A percentile compares a stretch with the other conserved stretches of the same genome.
Conservation (phyloP, 768 basidiomycete genomes). For the Xerocomus spinulosus region DNA sequence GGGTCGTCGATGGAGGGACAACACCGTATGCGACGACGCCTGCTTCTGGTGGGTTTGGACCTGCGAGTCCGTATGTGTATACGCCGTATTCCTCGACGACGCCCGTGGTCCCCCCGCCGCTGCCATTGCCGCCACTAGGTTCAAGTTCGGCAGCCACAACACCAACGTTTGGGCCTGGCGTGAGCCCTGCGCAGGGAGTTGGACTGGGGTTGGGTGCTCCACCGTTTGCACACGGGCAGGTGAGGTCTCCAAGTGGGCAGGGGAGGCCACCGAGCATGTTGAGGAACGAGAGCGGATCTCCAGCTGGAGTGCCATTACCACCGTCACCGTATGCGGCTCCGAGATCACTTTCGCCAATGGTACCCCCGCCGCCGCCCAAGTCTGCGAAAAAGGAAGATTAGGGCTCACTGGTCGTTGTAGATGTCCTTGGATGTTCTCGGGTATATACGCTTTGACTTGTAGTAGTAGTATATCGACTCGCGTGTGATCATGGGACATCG, state of each 20-base stretch:
- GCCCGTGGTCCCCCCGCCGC: neutral
- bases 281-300: constrained; percentile 16
- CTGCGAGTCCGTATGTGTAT: constrained; percentile 26
- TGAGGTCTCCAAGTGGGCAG: neutral
- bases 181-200: constrained; percentile 26
- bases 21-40: constrained; percentile 39
- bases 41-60: constrained; percentile 24
- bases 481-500: too few relatives aligned
- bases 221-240: constrained; percentile 11
- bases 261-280: constrained; percentile 12
- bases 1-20: constrained; percentile 49
- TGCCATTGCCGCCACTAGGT: neutral
- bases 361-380: constrained; percentile 22
- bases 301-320: constrained; percentile 15
- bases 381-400: constrained; percentile 27
- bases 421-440: neutral
- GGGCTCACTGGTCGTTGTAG: neutral
- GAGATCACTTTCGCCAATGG: constrained; percentile 13
- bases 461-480: too few relatives aligned
- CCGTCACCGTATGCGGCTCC: constrained; percentile 21
- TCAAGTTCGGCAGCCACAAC: constrained; percentile 24
- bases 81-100: constrained; percentile 29
- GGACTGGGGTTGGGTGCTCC: constrained; percentile 30
- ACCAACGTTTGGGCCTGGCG: constrained; percentile 28
- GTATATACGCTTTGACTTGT: too few relatives aligned